Evolutionary conservation across 768 basidiomycete genomes (phyloP), one percentile per base, ranked within the genome.

Genomic region (Boletus rubropictus): DNA sequence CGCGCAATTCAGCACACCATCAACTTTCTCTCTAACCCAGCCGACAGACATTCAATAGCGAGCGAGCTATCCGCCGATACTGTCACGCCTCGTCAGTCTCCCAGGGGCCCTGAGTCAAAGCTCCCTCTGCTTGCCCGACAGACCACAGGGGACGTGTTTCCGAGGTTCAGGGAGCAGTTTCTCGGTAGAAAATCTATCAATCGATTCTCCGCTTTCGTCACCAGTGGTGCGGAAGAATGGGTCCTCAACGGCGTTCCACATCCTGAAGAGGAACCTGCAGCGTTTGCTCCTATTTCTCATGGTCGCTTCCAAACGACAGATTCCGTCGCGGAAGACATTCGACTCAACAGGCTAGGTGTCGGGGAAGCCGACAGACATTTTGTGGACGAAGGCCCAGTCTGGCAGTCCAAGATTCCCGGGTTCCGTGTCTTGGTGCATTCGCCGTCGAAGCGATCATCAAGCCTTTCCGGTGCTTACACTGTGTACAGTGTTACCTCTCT

Each of bases 171-270:
- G 8, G 78, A 79, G 45, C 83, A 80, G 53, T 72, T 90, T 0
- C 76, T 91, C 1, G 81, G 86, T 25, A 86, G 88, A 9, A 89
- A 83, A 65, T 80, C 79, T 37, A 65, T 90, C 44, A 89, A 90
- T 62, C 76, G 88, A n/a, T 91, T 91, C 67, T 89, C 87, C 1
- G 83, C 76, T 46, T 91, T 90, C 62, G 88, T 91, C 12, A 88
- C 85, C 7, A 88, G 84, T 48, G 89, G 89, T 29, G 89, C 89
- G 9, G 89, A 91, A 62, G 82, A 83, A 42, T 91, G 82, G 69
- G 76, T 90, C 7, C 74, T 90, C n/a, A 78, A 83, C 41, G 89
- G 89, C 4, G 71, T 67, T 22, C 63, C 56, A 8, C 33, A 46
- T 39, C 32, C 68, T 1, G 62, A 68, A 36, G 70, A 73, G 12